A percentile compares a stretch with the other conserved stretches of the same genome.
Conservation (phyloP, 805 yeast species). For the Lipomyces oligophaga region DNA sequence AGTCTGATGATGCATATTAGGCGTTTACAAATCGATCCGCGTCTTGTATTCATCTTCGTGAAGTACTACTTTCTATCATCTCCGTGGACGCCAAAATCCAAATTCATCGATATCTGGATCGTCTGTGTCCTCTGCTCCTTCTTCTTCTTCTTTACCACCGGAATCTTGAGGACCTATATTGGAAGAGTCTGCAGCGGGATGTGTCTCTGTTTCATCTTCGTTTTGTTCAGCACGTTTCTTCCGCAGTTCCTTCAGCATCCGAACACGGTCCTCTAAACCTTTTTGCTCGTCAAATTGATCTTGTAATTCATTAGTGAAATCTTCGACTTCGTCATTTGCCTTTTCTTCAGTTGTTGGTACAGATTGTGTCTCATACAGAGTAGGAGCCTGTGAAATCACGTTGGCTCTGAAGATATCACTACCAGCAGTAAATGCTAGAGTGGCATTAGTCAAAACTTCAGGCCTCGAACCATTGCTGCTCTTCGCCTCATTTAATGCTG, state of each 20-base stretch:
- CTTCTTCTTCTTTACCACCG: slow-evolving; percentile 7
- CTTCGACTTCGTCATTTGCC: slow-evolving; percentile 10
- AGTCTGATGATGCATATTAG: too few species aligned
- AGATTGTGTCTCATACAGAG: neutral
- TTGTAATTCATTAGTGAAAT: slow-evolving; percentile 11
- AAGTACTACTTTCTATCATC: too few species aligned
- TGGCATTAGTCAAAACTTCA: too few species aligned
- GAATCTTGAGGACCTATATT: neutral
- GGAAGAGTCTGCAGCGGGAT: neutral
- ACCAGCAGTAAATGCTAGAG: too few species aligned
- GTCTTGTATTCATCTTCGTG: too few species aligned
- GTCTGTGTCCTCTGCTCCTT: slow-evolving; percentile 13
- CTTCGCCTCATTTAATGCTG: slow-evolving; percentile 7
- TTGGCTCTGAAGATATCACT: neutral
- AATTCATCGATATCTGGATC: slow-evolving; percentile 8
- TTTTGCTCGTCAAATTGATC: slow-evolving; percentile 26
- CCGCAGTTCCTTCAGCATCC: slow-evolving; percentile 19
- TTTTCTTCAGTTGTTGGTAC: neutral
- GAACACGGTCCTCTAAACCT: slow-evolving; percentile 15
- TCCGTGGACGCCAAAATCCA: too few species aligned
- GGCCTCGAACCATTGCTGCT: too few species aligned
- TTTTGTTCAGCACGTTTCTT: too few species aligned
- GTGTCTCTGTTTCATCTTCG: neutral
- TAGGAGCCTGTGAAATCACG: slow-evolving; percentile 7
- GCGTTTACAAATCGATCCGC: too few species aligned